Evolutionary conservation across 2,329 filamentous ascomycete species (phyloP).

Genomic region (Paecilomyces sp.): DNA sequence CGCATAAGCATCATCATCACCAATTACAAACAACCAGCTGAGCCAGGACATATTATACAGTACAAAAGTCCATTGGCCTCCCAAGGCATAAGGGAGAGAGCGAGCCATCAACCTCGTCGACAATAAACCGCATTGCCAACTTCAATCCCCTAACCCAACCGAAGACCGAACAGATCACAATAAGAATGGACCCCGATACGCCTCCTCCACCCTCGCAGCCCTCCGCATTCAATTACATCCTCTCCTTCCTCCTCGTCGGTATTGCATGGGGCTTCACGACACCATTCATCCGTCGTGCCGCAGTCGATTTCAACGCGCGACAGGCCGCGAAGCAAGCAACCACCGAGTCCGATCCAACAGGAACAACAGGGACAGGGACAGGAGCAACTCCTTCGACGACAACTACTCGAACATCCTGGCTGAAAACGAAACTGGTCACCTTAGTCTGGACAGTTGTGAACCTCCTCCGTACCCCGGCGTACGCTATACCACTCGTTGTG

Average conservation of each 20-base stretch:
- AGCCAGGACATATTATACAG: background rate
- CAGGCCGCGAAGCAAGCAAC: slow-evolving; percentile 34
- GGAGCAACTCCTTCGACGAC: slow-evolving; percentile 10
- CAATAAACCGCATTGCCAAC: background rate
- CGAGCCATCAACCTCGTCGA: background rate
- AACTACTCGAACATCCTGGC: slow-evolving; percentile 39
- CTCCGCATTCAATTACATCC: slow-evolving; percentile 66
- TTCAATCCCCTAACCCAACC: background rate
- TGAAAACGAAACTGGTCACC: slow-evolving; percentile 56
- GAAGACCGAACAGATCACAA: background rate
- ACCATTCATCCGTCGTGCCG: slow-evolving; percentile 82
- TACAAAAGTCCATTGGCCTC: background rate
- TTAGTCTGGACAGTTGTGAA: slow-evolving; percentile 70
- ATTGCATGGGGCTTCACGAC: slow-evolving; percentile 91
- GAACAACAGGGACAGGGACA: slow-evolving; percentile 21
- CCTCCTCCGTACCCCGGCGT: slow-evolving; percentile 70
- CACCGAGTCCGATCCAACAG: slow-evolving; percentile 37
- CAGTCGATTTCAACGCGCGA: slow-evolving; percentile 63
- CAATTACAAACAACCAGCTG: background rate
- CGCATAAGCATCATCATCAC: background rate
- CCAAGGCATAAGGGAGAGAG: background rate
- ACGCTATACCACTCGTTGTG: slow-evolving; percentile 74
- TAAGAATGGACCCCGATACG: slow-evolving; percentile 25
- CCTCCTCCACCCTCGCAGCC: slow-evolving; percentile 18
- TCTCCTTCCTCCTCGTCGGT: slow-evolving; percentile 85